Evolutionary conservation across 768 basidiomycete species (phyloP).

Genomic region (Suillus bovinus): DNA sequence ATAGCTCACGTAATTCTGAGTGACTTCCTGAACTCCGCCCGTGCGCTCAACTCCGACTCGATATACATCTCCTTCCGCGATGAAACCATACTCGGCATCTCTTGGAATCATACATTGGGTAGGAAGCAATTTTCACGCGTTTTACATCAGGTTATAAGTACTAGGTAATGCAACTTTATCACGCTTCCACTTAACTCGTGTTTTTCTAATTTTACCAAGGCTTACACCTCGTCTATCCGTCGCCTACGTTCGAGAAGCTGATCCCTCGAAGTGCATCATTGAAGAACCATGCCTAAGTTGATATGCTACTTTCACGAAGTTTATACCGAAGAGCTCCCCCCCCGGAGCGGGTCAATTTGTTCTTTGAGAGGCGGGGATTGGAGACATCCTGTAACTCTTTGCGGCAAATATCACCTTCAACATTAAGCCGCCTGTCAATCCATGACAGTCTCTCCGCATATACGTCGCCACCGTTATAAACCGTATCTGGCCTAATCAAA

Average conservation of each 20-base stretch:
- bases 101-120: slow-evolving; percentile 38
- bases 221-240: slow-evolving; percentile 6
- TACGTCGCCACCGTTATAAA: slow-evolving; percentile 27
- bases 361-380: slow-evolving; percentile 13
- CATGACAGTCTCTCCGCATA: slow-evolving; percentile 35
- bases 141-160: background rate
- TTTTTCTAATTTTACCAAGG: slow-evolving; percentile 33
- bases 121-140: background rate
- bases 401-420: background rate
- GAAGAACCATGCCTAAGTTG: slow-evolving; percentile 17
- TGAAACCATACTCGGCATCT: slow-evolving; percentile 32
- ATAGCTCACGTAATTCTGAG: slow-evolving; percentile 28
- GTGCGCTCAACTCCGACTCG: slow-evolving; percentile 12
- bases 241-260: slow-evolving; percentile 27
- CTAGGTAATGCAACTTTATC: slow-evolving; percentile 29
- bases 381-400: slow-evolving; percentile 17
- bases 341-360: slow-evolving; percentile 21
- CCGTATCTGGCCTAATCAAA: slow-evolving; percentile 8
- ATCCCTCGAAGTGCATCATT: slow-evolving; percentile 15
- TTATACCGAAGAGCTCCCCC: slow-evolving; percentile 20
- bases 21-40: slow-evolving; percentile 19
- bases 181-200: slow-evolving; percentile 25
- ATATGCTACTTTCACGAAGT: slow-evolving; percentile 28
- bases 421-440: slow-evolving; percentile 14
- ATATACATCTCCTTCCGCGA: slow-evolving; percentile 17